phyloP scores from a whole-genome alignment of 768 basidiomycete species.

The Kwoniella sp. region DNA sequence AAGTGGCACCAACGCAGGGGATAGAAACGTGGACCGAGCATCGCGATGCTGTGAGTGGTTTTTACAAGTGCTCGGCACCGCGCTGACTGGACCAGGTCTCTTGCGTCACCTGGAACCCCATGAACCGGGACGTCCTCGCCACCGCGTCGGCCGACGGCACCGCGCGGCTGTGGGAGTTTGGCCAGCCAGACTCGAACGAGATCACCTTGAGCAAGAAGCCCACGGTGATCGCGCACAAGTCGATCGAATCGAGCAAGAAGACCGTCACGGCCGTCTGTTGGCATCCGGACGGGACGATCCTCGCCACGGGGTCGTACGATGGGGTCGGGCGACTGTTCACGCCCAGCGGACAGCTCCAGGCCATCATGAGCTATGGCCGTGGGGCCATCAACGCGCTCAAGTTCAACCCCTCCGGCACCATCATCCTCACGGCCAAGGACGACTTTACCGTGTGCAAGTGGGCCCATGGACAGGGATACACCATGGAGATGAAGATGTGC shows the following conservation, averaged over 20 bases:
- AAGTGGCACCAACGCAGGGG: too few species aligned
- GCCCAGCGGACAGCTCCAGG: conserved; percentile 33
- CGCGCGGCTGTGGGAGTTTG: conserved; percentile 44
- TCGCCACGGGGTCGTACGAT: conserved; percentile 44
- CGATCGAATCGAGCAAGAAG: conserved; percentile 37
- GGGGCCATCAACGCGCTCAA: conserved; percentile 41
- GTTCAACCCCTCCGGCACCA: conserved; percentile 35
- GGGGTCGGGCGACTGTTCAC: conserved; percentile 43
- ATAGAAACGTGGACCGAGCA: conserved; percentile 24
- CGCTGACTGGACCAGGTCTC: conserved; percentile 19
- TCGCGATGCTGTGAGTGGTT: conserved; percentile 25
- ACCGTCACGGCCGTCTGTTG: conserved; percentile 38
- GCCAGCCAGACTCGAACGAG: neutral
- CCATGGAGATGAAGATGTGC: conserved; percentile 14
- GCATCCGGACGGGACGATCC: conserved; percentile 44
- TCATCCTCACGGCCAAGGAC: conserved; percentile 32
- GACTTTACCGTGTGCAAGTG: conserved; percentile 32
- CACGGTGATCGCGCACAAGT: conserved; percentile 26
- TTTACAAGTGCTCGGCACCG: neutral
- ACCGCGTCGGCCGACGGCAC: conserved; percentile 37
- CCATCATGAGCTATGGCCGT: conserved; percentile 41
- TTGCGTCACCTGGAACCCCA: conserved; percentile 45
- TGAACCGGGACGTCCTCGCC: conserved; percentile 35
- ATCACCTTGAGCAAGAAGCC: conserved; percentile 15
- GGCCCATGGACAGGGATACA: conserved; percentile 14